Conservation (phyloP, 2,329 filamentous ascomycete species). For the Cytospora piceae region DNA sequence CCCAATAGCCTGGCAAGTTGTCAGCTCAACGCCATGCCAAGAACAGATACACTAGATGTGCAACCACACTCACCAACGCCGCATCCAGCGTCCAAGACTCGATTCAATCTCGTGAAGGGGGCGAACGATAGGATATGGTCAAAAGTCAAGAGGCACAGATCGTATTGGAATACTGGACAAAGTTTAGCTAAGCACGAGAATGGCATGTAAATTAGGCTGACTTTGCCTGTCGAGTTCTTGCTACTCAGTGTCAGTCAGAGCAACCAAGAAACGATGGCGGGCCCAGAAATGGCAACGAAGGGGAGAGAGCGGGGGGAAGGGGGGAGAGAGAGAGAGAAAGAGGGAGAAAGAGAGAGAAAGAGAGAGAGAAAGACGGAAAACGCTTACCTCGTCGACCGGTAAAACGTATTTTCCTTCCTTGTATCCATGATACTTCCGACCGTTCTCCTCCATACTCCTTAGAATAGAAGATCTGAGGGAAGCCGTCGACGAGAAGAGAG, state of each 20-base stretch:
- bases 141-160: slow-evolving; percentile 47
- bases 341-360: too few relatives aligned
- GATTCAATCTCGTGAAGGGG: slow-evolving; percentile 46
- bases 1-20: slow-evolving; percentile 35
- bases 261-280: neutral
- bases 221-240: slow-evolving; percentile 43
- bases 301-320: neutral
- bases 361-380: neutral
- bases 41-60: slow-evolving; percentile 1
- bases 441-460: slow-evolving; percentile 41
- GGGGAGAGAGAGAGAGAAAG: too few relatives aligned
- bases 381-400: slow-evolving; percentile 43
- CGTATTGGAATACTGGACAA: slow-evolving; percentile 40
- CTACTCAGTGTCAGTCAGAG: slow-evolving; percentile 32
- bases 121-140: slow-evolving; percentile 49
- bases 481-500: slow-evolving; percentile 40
- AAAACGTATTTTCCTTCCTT: slow-evolving; percentile 45
- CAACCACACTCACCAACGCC: slow-evolving; percentile 45
- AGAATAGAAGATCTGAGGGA: slow-evolving; percentile 39
- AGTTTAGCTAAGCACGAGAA: slow-evolving; percentile 10
- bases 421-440: slow-evolving; percentile 45
- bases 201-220: slow-evolving; percentile 21
- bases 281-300: neutral
- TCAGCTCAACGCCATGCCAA: slow-evolving; percentile 18
- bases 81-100: slow-evolving; percentile 55